Base-by-base conservation (phyloP, 371 early-diverging fungal species). In the Aphelidium insulamus region DNA sequence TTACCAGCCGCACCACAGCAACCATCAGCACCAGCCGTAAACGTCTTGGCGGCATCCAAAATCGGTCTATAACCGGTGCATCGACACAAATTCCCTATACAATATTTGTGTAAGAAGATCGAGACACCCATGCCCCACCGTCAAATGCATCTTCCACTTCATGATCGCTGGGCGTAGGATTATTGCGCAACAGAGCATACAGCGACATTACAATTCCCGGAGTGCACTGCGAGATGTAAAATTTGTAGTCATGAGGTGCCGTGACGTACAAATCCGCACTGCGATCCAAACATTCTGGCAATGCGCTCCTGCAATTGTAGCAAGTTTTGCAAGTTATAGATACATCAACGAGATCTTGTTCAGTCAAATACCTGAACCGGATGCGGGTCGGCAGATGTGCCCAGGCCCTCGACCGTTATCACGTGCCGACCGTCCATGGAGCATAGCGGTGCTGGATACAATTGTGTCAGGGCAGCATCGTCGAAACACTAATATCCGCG, bases 31-130 rank as follows among this genome's bases (percentile, higher is more conserved):
- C 36, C 31, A 16, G 39, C 46, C 9, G 57, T 52, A 44, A 64
- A 57, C 25, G 64, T 67, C 50, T 72, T 75, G 30, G 73, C 77
- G 10, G 75, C 76, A 23, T 76, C 77, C 19, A 80, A 38, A 40
- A 80, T 80, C 5, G 77, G 72, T 9, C 78, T 40, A 39, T 80
- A 80, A 16, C 81, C 81, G 2, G 81, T 80, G 56, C 81, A 80
- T 10, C 81, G 52, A 45, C 81, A 80, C 40, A 80, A 43, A 43
- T 79, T 79, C 9, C 60, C 55, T 54, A 35, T 17, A n/a, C n/a
- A n/a, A n/a, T 15, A 34, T 34, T 4, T 28, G 16, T 4, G 6
- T 20, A 20, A 12, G 10, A 30, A 19, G 3, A 15, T n/a, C n/a
- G n/a, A n/a, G n/a, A n/a, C n/a, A n/a, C n/a, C n/a, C 11, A 30